Evolutionary conservation across 495 filamentous ascomycete species (phyloP), one percentile per base, ranked within the genome.

Genomic region (Hypoxylon lienhwacheense): DNA sequence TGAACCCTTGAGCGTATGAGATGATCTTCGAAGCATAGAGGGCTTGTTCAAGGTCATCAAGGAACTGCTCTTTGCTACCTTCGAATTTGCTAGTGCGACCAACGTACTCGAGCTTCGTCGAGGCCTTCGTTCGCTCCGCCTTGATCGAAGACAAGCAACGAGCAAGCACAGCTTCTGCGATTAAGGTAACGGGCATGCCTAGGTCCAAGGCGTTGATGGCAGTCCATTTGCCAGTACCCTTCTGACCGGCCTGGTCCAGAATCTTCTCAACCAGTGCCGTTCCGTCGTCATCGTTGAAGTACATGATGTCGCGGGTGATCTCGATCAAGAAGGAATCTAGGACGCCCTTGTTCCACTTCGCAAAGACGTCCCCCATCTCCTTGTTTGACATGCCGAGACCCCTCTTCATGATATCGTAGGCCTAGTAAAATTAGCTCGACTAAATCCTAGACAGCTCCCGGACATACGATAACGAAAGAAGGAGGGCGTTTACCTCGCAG

Each of bases 181-280:
- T 98, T 59, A 98, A 77, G 49, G 93, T 97, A 61, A 98, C 93
- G 64, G 93, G 93, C 92, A 97, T 97, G 61, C 93, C 93, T 41
- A 98, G 86, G 73, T 98, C 93, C 47, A 98, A 84, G 51, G 93
- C 92, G 72, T 98, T 98, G 77, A 98, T 92, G 57, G 95, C 95
- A 52, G 93, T 98, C 93, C 93, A 98, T 80, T 98, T 98, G 74
- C 93, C 93, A 62, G 93, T 98, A 77, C 93, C 93, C 81, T 98
- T 98, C 82, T 98, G 93, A 61, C 93, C 93, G 64, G 93, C 93
- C 72, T 93, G 88, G 80, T 98, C 93, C 37, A 98, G 83, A 66
- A 98, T 98, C 83, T 98, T 97, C 81, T 97, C 93, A 39, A 98
- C 86, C 45, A 98, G 85, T 12, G 95, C 73, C 41, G 80, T 85